Base-by-base conservation (phyloP, 2,329 filamentous ascomycete species). In the Rhynchosporium graminicola region DNA sequence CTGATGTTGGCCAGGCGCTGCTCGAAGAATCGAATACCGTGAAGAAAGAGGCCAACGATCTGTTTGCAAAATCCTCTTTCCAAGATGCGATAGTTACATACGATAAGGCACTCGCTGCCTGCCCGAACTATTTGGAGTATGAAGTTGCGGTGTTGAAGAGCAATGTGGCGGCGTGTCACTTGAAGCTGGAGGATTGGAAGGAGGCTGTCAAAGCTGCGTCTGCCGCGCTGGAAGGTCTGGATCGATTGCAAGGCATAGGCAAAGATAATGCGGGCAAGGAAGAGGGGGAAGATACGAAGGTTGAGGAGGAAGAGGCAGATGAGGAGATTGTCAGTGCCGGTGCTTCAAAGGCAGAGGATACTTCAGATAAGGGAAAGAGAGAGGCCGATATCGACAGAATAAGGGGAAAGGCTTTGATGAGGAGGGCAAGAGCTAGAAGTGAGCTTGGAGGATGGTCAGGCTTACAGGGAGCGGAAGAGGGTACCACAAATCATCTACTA, bases 141-240 rank as follows among this genome's bases (percentile, higher is more conserved):
- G 92, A 97, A 69, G 82, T 94, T 65, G 92, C 93, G 31, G 91
- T 98, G 9, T 81, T 98, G 5, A 86, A 88, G 63, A 92, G 90
- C 74, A 98, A 98, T 78, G 88, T 97, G 68, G 85, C 94, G 1
- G 94, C 93, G 9, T 97, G 92, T 73, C 86, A 97, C 70, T 76
- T 98, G 60, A 96, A 96, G 74, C 80, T 96, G 3, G 82, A 87
- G 64, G 88, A 94, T 65, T 97, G 92, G 91, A 92, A 93, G 68
- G 87, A 91, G 36, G 91, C 92, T 9, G 83, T 92, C 48, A 87
- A 88, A 55, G 82, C 85, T 9, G 92, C 93, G 0, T 90, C 87
- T 0, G 80, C 84, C 10, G 88, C 91, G 1, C 74, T 98, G 0
- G 88, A 93, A 10, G 82, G 83, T 0, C 77, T 98, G n/a, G 86